Percentiles rank a stretch among this genome's conserved stretches.
Conservation (phyloP, 2,329 filamentous ascomycete species). For the Aspergillus aculeatus region DNA sequence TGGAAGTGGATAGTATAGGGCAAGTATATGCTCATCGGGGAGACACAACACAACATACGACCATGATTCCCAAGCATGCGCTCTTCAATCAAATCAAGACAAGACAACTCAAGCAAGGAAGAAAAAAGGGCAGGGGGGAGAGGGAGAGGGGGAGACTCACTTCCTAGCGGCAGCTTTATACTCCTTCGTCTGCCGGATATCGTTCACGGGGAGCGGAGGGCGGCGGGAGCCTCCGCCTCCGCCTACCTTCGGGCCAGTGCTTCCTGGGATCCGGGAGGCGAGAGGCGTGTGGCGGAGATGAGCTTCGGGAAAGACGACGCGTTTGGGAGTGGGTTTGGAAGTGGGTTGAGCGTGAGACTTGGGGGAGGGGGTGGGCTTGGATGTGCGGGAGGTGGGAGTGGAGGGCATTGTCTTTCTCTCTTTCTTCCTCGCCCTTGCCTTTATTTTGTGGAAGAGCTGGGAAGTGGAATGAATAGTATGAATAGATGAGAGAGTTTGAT, state of each 20-base stretch:
- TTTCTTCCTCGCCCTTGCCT: too few relatives aligned
- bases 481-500: too few relatives aligned
- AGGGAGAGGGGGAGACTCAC: conserved; percentile 22
- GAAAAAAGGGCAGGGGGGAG: not conserved
- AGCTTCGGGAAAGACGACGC: not conserved
- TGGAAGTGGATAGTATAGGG: too few relatives aligned
- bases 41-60: too few relatives aligned
- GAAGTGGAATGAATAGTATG: too few relatives aligned
- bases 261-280: too few relatives aligned
- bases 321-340: conserved; percentile 4
- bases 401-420: not conserved
- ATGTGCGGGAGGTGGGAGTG: not conserved
- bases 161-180: conserved; percentile 41
- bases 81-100: too few relatives aligned
- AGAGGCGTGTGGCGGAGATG: not conserved
- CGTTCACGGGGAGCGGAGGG: conserved; percentile 10
- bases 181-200: conserved; percentile 43
- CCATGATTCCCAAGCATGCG: too few relatives aligned
- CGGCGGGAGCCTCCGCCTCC: not conserved
- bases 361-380: too few relatives aligned
- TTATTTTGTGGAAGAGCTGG: too few relatives aligned
- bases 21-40: too few relatives aligned
- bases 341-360: not conserved
- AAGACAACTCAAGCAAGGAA: not conserved
- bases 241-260: not conserved